Base-by-base conservation (phyloP, 73 alveolate genomes). In the Uronychia binucleata region DNA sequence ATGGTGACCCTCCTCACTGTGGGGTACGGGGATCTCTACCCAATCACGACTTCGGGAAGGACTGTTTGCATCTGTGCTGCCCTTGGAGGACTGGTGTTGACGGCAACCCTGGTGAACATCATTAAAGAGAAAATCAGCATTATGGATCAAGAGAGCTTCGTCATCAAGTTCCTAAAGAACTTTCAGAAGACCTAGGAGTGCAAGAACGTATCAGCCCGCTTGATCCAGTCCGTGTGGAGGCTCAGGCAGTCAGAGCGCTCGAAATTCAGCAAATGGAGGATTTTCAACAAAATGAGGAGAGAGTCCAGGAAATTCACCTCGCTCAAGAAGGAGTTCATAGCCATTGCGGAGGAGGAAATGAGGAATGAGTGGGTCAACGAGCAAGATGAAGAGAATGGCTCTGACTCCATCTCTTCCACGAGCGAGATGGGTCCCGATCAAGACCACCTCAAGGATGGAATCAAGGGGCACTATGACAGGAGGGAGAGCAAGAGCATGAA, bases 1-100 rank as follows among this genome's bases (percentile, higher is more conserved):
- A 8, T 26, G 28, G 30, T 75, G 27, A 75, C 81, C 5, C 5
- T 75, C 59, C 28, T 32, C 8, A 75, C 81, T 26, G 81, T 75
- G 46, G 81, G 81, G 58, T 75, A 75, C 32, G 81, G 81, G 27
- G 81, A 75, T 75, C 1, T 75, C 27, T 75, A 26, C 57, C 81
- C 81, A 26, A 5, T 28, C 27, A 75, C 81, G 1, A 28, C 5
- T 30, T 75, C 32, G 5, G 81, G 81, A 30, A 75, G 81, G 27
- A 30, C 30, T 8, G 58, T 75, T 28, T 28, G 57, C 30, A 30
- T 75, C 59, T 5, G 25, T 1, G 58, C 67, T 11, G 5, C 67
- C 67, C 67, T 46, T 11, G 67, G 67, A 46, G 67, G 67, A 11
- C 67, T 46, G n/a, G 19, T 46, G 5, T 19, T 46, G 67, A 46